These are phyloP conservation scores for Juncus inflexus DNA, from an alignment of 176 grass and related monocot genomes.

Conservation along the genomic window DNA sequence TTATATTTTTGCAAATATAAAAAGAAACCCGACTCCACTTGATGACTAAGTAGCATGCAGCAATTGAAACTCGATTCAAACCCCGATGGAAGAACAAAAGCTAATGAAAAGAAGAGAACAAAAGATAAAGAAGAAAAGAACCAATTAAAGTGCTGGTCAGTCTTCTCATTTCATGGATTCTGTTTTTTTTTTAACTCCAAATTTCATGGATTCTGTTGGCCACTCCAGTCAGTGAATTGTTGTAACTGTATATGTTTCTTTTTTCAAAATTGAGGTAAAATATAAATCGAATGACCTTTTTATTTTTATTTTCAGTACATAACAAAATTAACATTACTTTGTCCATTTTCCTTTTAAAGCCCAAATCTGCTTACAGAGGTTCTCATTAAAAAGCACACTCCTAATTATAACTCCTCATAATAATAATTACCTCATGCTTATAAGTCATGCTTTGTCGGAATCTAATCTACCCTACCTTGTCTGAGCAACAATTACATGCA, in stretches of 20 bases:
- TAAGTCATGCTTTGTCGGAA: conserved; percentile 87
- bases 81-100: conserved; percentile 35
- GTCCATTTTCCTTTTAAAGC: no score
- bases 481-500: neutral
- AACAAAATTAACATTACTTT: no score
- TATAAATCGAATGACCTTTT: no score
- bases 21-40: neutral
- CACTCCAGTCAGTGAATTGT: no score
- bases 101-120: conserved; percentile 15
- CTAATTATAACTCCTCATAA: conserved; percentile 39
- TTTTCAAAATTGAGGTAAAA: no score
- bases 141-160: neutral
- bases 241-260: no score
- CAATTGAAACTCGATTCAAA: conserved; percentile 28
- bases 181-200: no score
- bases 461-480: conserved; percentile 18
- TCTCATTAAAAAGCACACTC: conserved; percentile 34
- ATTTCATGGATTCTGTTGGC: neutral
- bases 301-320: no score
- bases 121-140: conserved; percentile 34
- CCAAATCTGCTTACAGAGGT: no score
- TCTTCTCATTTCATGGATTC: neutral
- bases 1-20: no score
- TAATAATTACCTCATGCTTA: conserved; percentile 60
- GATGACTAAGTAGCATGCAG: conserved; percentile 21